These are phyloP conservation scores for Eutrema yunnanense DNA, from an alignment of 345 rosid genomes.

Conservation along the genomic window DNA sequence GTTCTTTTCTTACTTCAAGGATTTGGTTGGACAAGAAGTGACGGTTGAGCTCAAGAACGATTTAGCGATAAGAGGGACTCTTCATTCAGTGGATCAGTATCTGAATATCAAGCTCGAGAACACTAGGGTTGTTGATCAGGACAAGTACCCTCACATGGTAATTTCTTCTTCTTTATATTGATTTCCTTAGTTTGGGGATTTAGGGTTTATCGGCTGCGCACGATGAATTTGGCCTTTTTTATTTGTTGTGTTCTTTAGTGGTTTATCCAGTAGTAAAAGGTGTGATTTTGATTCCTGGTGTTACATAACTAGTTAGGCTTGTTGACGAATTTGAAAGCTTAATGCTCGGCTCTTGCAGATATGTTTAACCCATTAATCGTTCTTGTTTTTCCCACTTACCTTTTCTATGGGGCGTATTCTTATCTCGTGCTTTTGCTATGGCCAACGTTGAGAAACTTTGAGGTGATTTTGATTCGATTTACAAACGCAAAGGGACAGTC, in stretches of 20 bases:
- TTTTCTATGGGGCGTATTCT: background rate
- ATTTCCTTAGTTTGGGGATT: background rate
- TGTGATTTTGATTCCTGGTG: background rate
- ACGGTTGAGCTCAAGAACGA: conserved; percentile 99
- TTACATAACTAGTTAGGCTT: background rate
- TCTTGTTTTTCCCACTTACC: background rate
- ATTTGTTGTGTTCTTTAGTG: background rate
- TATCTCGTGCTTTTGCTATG: background rate
- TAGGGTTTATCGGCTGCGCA: background rate
- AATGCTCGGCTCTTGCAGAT: background rate
- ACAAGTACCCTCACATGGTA: conserved; percentile 99
- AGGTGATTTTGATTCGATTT: background rate
- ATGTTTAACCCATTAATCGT: background rate
- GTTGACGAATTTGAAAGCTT: conserved; percentile 1
- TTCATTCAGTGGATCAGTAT: conserved; percentile 98
- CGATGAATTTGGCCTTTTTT: background rate
- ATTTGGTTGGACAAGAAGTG: conserved; percentile 98
- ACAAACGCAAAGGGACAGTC: background rate
- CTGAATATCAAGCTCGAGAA: conserved; percentile 99
- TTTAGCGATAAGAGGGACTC: conserved; percentile 97
- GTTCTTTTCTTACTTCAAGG: conserved; percentile 99
- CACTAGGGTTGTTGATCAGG: conserved; percentile 98
- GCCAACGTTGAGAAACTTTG: background rate
- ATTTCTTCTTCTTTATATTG: background rate
- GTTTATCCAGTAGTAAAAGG: background rate